These are phyloP conservation scores for Thelephora aurantiotincta DNA, from an alignment of 768 basidiomycete genomes.

Conservation along the genomic window DNA sequence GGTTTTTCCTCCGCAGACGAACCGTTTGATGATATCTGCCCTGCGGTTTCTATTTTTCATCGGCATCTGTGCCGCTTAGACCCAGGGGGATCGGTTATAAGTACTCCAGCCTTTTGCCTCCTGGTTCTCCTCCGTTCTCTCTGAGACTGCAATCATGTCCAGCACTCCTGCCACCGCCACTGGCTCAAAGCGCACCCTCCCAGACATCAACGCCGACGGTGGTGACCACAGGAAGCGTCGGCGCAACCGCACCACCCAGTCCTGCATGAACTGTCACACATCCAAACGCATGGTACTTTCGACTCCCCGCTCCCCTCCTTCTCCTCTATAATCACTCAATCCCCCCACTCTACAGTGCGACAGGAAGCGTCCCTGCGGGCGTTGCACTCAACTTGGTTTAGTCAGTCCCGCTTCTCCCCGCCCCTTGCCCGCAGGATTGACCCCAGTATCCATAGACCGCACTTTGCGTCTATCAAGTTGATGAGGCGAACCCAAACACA, in stretches of 20 bases:
- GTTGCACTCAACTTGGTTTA: conserved; percentile 28
- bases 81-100: no score
- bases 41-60: no score
- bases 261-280: conserved; percentile 60
- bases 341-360: conserved; percentile 23
- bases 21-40: no score
- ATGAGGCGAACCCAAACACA: conserved; percentile 46
- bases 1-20: not conserved
- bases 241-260: conserved; percentile 61
- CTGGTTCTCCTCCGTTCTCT: conserved; percentile 15
- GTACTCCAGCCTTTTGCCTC: not conserved
- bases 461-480: conserved; percentile 74
- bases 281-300: conserved; percentile 54
- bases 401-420: conserved; percentile 13
- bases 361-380: conserved; percentile 31
- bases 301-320: not conserved
- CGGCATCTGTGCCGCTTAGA: no score
- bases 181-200: conserved; percentile 2
- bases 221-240: conserved; percentile 43
- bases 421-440: not conserved
- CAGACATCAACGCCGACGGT: conserved; percentile 21
- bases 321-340: not conserved
- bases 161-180: no score
- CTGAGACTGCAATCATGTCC: conserved; percentile 17
- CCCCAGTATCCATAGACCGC: conserved; percentile 37